Evolutionary conservation across 1,284 basidiomycete genomes (phyloP).

Genomic region (Cryptococcus sp.): DNA sequence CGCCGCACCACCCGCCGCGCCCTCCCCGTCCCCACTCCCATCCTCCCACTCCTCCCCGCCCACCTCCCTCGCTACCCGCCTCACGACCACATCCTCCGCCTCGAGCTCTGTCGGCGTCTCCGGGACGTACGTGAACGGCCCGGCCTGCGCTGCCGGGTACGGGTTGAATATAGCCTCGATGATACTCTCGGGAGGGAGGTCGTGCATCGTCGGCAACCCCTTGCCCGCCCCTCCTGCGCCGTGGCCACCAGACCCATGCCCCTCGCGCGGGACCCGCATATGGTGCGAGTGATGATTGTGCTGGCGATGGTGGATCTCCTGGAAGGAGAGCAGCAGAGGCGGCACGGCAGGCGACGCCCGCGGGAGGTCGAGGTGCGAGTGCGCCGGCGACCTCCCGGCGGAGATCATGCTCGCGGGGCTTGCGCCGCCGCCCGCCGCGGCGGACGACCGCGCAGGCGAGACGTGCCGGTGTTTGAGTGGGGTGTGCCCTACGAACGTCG

Average conservation of each 20-base stretch:
- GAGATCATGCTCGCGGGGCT: background rate
- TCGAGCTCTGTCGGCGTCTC: conserved; percentile 11
- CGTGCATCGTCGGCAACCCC: conserved; percentile 14
- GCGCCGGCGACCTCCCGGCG: background rate
- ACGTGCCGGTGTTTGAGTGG: background rate
- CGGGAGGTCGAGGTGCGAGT: background rate
- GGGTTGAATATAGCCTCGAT: conserved; percentile 48
- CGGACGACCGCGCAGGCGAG: background rate
- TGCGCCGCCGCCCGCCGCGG: background rate
- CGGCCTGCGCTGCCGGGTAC: conserved; percentile 22
- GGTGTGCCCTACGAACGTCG: background rate
- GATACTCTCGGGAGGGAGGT: conserved; percentile 36
- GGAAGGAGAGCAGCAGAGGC: background rate
- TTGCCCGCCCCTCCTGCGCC: conserved; percentile 1
- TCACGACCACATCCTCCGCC: conserved; percentile 27
- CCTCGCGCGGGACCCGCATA: background rate
- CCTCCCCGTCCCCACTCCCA: conserved; percentile 1
- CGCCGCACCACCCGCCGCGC: background rate
- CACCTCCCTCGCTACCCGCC: conserved; percentile 14
- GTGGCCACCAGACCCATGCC: background rate
- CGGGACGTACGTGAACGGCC: conserved; percentile 43
- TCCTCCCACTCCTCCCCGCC: conserved; percentile 9
- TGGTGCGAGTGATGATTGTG: conserved; percentile 20
- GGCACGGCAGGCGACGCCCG: background rate
- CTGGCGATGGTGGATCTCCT: conserved; percentile 9